Evolutionary conservation across 306 rosid species (phyloP), one percentile per base, ranked within the genome.

Genomic region (Dalbergia oliveri): DNA sequence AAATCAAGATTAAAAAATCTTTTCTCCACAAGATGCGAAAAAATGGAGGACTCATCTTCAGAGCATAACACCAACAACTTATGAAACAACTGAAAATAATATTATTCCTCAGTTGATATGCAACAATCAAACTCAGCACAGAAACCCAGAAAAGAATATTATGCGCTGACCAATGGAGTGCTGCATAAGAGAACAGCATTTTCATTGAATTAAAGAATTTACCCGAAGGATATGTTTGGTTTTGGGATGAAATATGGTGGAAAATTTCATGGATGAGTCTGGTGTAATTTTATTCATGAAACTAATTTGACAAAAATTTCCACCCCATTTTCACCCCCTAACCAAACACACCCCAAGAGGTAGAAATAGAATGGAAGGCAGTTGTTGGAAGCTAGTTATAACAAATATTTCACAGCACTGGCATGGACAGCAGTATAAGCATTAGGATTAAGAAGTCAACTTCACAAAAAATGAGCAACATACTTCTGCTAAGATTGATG

Each of bases 401-500:
- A 16, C 3, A 14, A 66, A 31, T 56, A 51, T 5, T 34, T 16
- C 60, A 61, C 59, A 45, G 10, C 41, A 23, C 14, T 33, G 11
- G 67, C 41, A 69, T 41, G 50, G 34, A 54, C 12, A 57, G n/a
- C 51, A 58, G 57, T 39, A 68, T 44, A 69, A 69, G 73, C 43
- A 69, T 33, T 7, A 39, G 41, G 33, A 53, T 34, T 41, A 66
- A 4, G 44, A 59, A 21, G 6, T 54, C n/a, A 54, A 54, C 21
- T 54, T 54, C 9, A 34, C 54, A 72, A 81, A 57, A 64, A 7
- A 10, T 26, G 64, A 69, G 73, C 66, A 61, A 84, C 94, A 56
- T 94, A 94, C 98, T 90, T 94, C 94, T 84, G 84, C 93, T 86
- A 33, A 91, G 87, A 79, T 87, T 94, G 69, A 91, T 89, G 76